Evolutionary conservation across 2,329 filamentous ascomycete species (phyloP), one percentile per base, ranked within the genome.

Genomic region (Blumeriella jaapii): DNA sequence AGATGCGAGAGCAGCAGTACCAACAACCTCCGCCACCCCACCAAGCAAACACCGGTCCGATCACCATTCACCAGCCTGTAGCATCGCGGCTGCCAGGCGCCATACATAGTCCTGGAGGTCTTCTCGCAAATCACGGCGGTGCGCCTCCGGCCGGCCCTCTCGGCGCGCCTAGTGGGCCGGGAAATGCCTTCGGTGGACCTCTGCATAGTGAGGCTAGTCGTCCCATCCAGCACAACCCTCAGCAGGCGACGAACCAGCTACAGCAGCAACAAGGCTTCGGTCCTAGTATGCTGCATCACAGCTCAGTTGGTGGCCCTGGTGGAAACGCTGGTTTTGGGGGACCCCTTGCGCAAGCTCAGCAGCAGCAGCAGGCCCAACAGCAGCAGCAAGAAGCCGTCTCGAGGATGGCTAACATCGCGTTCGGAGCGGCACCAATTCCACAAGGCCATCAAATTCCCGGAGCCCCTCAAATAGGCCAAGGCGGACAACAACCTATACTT

Each of bases 41-140:
- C 54, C 87, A 95, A 58, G 91, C 81, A 60, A 87, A 83, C 54
- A 78, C 83, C 24, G 84, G 81, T 38, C 85, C 87, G 2, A 83
- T 94, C 36, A 85, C 87, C 36, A 79, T 96, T 50, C 89, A 96
- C 60, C 89, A 96, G 59, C 89, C 89, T 4, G 86, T 95, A 40
- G 89, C 89, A 43, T 76, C 86, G 55, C 68, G 87, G 60, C 67
- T 85, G 44, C 63, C 80, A 38, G 81, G 78, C 45, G 81, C 84
- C 34, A 93, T 95, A 38, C 89, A 94, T 56, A 93, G 86, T 29
- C 89, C 89, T 1, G 89, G 91, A 47, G 89, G 89, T 6, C 69
- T 96, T 22, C 72, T 96, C 24, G 74, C 79, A 6, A 84, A 78
- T 47, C 75, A 85, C 49, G 75, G 77, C 34, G 68, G 71, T 20